Percentiles rank a stretch among this genome's conserved stretches.
Evolutionary conservation across 2,329 filamentous ascomycete genomes (phyloP).

Genomic region (Beauveria scarabaeidicola): DNA sequence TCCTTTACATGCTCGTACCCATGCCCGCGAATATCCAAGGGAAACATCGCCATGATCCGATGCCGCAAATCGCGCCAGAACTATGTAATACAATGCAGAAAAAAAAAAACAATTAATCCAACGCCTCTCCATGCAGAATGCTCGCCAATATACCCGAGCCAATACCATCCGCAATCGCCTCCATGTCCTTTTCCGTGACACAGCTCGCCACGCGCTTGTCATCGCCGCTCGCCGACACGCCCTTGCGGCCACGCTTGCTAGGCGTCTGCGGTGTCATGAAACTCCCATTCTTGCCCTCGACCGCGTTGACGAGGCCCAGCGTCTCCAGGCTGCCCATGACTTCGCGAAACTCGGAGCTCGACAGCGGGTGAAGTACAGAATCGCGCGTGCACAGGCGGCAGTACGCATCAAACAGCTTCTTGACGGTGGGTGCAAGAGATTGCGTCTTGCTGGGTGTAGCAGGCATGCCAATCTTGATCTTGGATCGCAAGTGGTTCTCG

Average conservation of each 20-base stretch:
- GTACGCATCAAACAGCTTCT: conserved; percentile 78
- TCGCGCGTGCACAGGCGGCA: conserved; percentile 74
- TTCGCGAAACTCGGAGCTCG: conserved; percentile 87
- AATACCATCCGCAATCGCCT: conserved; percentile 56
- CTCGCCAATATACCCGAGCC: conserved; percentile 53
- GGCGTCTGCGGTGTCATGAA: conserved; percentile 59
- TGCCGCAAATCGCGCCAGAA: neutral
- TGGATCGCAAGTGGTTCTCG: conserved; percentile 61
- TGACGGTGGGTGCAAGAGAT: conserved; percentile 66
- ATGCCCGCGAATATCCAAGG: neutral
- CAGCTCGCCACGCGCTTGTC: conserved; percentile 73
- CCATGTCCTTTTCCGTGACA: conserved; percentile 72
- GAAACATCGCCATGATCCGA: neutral
- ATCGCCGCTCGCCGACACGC: conserved; percentile 50
- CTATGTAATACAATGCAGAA: neutral
- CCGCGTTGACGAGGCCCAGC: conserved; percentile 66
- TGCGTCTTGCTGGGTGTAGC: conserved; percentile 54
- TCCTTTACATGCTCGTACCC: neutral
- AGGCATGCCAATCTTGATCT: conserved; percentile 31
- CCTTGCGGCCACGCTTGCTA: conserved; percentile 58
- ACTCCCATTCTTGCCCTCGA: conserved; percentile 60
- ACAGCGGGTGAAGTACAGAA: conserved; percentile 81
- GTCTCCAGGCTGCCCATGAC: conserved; percentile 86
- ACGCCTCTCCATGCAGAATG: conserved; percentile 52
- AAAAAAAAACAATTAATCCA: conserved; percentile 33